Conservation (phyloP, 345 rosid species). For the Angophora floribunda region DNA sequence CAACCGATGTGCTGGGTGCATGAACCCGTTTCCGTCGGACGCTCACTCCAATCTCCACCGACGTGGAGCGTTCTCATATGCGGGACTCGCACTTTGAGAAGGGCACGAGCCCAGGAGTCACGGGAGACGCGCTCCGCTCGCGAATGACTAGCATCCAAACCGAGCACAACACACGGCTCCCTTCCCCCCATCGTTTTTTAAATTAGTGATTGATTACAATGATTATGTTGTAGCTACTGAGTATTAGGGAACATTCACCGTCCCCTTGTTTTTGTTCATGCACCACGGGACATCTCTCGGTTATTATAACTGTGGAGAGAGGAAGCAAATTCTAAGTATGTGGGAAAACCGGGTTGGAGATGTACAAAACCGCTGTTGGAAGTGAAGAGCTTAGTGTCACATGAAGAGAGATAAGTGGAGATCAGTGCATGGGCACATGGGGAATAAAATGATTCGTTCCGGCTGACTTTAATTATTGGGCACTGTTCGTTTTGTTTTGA, state of each 20-base stretch:
- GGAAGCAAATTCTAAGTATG: not conserved
- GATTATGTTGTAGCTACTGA: not conserved
- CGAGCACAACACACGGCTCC: not conserved
- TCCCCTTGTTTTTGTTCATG: not conserved
- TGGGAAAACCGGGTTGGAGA: not conserved
- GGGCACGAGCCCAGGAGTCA: not conserved
- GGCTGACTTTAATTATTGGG: accelerated
- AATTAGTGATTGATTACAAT: not conserved
- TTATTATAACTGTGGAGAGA: not conserved
- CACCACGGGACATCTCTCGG: not conserved
- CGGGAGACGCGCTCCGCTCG: too few species aligned
- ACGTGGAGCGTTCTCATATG: not conserved
- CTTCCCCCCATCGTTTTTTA: not conserved
- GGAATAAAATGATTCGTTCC: not conserved
- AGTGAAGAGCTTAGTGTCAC: not conserved
- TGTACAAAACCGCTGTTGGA: not conserved
- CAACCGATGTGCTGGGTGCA: not conserved
- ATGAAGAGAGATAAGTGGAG: not conserved
- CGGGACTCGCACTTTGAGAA: not conserved
- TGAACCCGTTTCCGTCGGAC: not conserved
- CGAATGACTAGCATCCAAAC: not conserved
- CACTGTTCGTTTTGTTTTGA: too few species aligned
- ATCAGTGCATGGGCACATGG: not conserved
- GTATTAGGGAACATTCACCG: not conserved
- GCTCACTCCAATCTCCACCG: not conserved